Conservation (phyloP, 2,329 filamentous ascomycete genomes). For the Cladosporium sp. region DNA sequence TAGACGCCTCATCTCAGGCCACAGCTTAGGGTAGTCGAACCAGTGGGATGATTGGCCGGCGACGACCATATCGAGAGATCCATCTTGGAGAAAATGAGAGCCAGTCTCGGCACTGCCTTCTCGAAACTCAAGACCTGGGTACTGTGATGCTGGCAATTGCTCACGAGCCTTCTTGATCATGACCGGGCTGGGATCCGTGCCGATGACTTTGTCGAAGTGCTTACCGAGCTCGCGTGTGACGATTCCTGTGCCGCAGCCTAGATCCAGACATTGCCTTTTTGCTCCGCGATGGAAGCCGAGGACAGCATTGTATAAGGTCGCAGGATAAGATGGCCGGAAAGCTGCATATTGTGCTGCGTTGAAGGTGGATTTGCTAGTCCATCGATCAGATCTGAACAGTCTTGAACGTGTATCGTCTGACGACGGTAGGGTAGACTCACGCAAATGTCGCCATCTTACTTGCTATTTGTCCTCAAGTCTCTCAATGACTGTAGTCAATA, state of each 20-base stretch:
- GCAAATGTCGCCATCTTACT: conserved; percentile 47
- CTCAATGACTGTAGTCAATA: no score
- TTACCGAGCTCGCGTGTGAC: conserved; percentile 52
- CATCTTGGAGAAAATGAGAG: conserved; percentile 43
- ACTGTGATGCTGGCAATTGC: conserved; percentile 19
- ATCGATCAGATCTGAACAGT: not conserved
- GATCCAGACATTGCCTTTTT: conserved; percentile 46
- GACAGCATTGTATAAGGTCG: conserved; percentile 50
- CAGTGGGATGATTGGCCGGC: conserved; percentile 61
- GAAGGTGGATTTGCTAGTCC: conserved; percentile 51
- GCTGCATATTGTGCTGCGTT: conserved; percentile 56
- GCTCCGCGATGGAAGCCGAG: conserved; percentile 50
- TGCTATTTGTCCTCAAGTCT: not conserved
- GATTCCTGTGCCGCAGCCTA: conserved; percentile 62
- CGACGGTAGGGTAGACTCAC: conserved; percentile 29
- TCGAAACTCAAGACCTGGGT: conserved; percentile 46
- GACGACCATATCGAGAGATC: conserved; percentile 49
- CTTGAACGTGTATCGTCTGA: not conserved
- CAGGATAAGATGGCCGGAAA: conserved; percentile 57
- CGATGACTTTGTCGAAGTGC: conserved; percentile 50
- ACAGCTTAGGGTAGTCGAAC: conserved; percentile 57
- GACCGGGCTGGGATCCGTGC: conserved; percentile 53
- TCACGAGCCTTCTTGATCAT: conserved; percentile 46
- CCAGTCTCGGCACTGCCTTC: conserved; percentile 54
- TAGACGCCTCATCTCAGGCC: conserved; percentile 53